These are phyloP conservation scores for Sonneratia alba DNA, from an alignment of 345 rosid species.

Conservation along the genomic window DNA sequence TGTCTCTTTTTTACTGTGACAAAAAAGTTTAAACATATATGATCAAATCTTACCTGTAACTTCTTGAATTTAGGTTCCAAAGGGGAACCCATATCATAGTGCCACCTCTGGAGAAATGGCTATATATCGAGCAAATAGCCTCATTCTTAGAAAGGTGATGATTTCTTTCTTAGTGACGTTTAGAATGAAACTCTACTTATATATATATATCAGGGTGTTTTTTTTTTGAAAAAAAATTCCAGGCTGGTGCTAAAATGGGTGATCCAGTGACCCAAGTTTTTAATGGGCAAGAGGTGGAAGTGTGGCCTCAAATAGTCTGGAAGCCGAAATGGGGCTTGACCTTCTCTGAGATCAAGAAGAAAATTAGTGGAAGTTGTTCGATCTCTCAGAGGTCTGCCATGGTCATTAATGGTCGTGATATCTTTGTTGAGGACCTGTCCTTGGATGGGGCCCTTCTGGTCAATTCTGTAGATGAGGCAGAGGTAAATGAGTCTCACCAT, in stretches of 20 bases:
- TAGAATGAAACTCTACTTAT: background rate
- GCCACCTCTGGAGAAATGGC: slow-evolving; percentile 97
- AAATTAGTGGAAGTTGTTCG: slow-evolving; percentile 50
- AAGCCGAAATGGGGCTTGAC: slow-evolving; percentile 84
- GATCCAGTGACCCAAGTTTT: slow-evolving; percentile 55
- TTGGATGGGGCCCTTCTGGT: slow-evolving; percentile 78
- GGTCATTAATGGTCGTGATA: slow-evolving; percentile 59
- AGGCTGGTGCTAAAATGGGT: slow-evolving; percentile 72
- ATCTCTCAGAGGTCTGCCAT: slow-evolving; percentile 62
- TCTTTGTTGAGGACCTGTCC: slow-evolving; percentile 45
- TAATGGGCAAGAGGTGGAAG: slow-evolving; percentile 90
- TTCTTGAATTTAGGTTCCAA: slow-evolving; percentile 53
- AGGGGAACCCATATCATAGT: slow-evolving; percentile 89
- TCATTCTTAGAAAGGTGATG: slow-evolving; percentile 55
- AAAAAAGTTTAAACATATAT: background rate
- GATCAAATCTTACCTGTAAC: background rate
- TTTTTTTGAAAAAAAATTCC: background rate
- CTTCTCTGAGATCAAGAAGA: slow-evolving; percentile 57
- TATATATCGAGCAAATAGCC: slow-evolving; percentile 67
- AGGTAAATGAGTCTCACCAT: slow-evolving; percentile 31
- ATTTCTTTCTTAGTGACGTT: background rate
- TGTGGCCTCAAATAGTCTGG: slow-evolving; percentile 84
- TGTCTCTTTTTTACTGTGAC: background rate
- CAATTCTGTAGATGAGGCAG: slow-evolving; percentile 59
- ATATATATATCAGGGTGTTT: slow-evolving; percentile 12